Percentiles rank a stretch among this genome's conserved stretches.
phyloP scores from a whole-genome alignment of 306 rosid species.

The Cucumis sativus region DNA sequence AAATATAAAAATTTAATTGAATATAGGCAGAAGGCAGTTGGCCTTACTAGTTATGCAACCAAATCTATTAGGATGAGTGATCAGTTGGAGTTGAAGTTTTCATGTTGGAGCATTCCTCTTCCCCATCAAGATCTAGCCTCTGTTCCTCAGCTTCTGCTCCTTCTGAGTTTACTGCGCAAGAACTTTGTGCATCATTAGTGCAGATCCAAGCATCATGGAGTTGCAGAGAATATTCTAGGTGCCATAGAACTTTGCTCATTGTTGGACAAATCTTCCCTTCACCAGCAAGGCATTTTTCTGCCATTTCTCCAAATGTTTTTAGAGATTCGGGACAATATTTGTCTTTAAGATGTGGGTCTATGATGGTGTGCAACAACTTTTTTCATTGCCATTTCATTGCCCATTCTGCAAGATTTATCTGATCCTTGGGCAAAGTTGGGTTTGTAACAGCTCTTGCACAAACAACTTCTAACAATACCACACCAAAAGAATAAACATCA shows the following conservation, averaged over 20 bases:
- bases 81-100: not conserved
- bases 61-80: not conserved
- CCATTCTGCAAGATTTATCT: conserved; percentile 97
- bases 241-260: conserved; percentile 94
- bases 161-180: conserved; percentile 7
- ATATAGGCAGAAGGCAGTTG: conserved; percentile 4
- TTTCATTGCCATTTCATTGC: conserved; percentile 82
- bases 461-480: conserved; percentile 72
- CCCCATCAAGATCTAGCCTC: not conserved
- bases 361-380: conserved; percentile 47
- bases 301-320: conserved; percentile 70
- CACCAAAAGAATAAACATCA: conserved; percentile 88
- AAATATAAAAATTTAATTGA: conserved; percentile 1
- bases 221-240: conserved; percentile 77
- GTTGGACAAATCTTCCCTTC: conserved; percentile 82
- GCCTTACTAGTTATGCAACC: conserved; percentile 4
- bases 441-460: conserved; percentile 93
- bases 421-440: conserved; percentile 82
- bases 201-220: conserved; percentile 83
- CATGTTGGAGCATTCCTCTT: not conserved
- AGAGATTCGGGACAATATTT: conserved; percentile 54
- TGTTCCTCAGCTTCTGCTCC: not conserved
- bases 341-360: conserved; percentile 48
- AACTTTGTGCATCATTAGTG: conserved; percentile 19
- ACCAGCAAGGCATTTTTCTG: conserved; percentile 86